Base-by-base conservation (phyloP, 2,329 filamentous ascomycete species). In the Fusarium nelsonii region DNA sequence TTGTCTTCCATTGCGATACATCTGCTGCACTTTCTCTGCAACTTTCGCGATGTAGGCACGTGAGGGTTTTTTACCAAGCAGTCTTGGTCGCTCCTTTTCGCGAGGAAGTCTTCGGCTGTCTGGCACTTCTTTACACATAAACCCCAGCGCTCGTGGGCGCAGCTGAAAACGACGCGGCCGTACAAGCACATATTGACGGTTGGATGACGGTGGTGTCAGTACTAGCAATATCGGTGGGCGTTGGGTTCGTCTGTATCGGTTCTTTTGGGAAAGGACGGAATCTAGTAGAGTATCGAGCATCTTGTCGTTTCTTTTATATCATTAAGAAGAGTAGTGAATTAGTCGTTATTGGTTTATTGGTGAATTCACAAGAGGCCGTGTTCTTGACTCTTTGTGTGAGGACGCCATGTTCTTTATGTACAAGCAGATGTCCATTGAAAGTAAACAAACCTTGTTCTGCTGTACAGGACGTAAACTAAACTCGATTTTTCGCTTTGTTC, bases 151-250 rank as follows among this genome's bases (percentile, higher is more conserved):
- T 69, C 50, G 61, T 78, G 76, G 7, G 44, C 23, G 70, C 76
- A 78, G 32, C 30, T 30, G 51, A 75, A 78, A 34, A 75, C 32
- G 33, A 65, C 66, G 33, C 70, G 71, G 9, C 63, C 39, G 68
- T 77, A 76, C 12, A 52, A 63, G 51, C 77, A 78, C 78, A 79
- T 65, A 9, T 9, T 78, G 36, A 28, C 23, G 48, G 33, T 18
- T 36, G 33, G 48, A 37, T 4, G 28, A 16, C n/a, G 10, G 46
- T 30, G 23, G 26, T 37, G 33, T 28, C 16, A 34, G 16, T 34
- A 34, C 39, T 18, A 15, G 20, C 33, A 40, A 36, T 36, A 33
- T n/a, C 39, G 23, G 48, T 28, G 48, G 16, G 23, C 20, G n/a
- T 7, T 39, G 48, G 48, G 37, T 39, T 50, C 48, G 16, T 50